These are phyloP conservation scores for Backusella liffmaniae DNA, from an alignment of 192 early-diverging fungal species.

Conservation along the genomic window DNA sequence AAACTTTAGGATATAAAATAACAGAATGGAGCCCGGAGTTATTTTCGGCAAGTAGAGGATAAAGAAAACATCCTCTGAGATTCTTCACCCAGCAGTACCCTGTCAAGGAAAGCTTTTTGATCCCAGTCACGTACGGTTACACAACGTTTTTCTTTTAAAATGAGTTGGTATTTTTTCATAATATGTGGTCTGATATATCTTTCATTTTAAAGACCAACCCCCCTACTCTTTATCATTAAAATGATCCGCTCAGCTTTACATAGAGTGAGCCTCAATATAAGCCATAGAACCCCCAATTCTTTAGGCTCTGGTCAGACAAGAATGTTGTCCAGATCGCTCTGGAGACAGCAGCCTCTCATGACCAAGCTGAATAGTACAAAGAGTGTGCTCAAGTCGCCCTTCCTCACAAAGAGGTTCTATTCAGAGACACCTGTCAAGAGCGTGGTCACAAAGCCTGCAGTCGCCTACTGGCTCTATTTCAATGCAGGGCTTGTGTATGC, in stretches of 20 bases:
- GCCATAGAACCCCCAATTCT: neutral
- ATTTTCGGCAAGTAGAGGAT: neutral
- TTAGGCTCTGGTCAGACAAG: neutral
- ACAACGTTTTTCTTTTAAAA: neutral
- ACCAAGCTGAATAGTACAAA: neutral
- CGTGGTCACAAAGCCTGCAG: slow-evolving; percentile 45
- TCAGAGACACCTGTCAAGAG: neutral
- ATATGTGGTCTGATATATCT: slow-evolving; percentile 10
- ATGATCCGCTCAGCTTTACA: slow-evolving; percentile 15
- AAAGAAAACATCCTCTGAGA: neutral
- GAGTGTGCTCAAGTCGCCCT: neutral
- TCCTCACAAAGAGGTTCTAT: slow-evolving; percentile 1
- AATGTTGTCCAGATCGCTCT: neutral
- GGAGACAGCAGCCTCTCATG: neutral
- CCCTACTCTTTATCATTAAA: neutral
- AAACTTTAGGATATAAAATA: neutral
- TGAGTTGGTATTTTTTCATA: neutral
- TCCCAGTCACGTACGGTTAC: neutral
- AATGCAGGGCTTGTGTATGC: slow-evolving; percentile 88
- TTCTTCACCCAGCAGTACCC: neutral
- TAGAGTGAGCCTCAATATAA: neutral
- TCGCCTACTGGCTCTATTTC: slow-evolving; percentile 93
- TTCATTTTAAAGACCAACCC: neutral
- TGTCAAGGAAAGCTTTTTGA: neutral
- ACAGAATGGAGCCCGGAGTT: neutral